Conservation (phyloP, 805 yeast species). For the Saccharomycopsis oosterbeekiorum region DNA sequence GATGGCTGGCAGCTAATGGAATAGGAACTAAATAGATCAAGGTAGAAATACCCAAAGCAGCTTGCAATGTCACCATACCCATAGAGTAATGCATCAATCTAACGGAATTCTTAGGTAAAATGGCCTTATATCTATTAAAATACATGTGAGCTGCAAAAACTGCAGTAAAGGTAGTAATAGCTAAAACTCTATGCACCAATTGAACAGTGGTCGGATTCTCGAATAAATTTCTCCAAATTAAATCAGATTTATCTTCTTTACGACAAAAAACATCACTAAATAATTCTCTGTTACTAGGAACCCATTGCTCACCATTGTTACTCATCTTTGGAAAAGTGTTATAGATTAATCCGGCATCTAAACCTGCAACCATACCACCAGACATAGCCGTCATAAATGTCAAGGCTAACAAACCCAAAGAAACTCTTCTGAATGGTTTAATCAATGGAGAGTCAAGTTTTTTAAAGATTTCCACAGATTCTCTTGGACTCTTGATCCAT, state of each 20-base stretch:
- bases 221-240: conserved; percentile 83
- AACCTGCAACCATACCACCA: conserved; percentile 96
- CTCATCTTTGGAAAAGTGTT: conserved; percentile 98
- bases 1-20: conserved; percentile 90
- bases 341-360: conserved; percentile 94
- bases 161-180: conserved; percentile 67
- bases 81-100: conserved; percentile 54
- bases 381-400: conserved; percentile 90
- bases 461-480: conserved; percentile 43
- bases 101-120: conserved; percentile 49
- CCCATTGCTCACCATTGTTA: conserved; percentile 38
- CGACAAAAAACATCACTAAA: conserved; percentile 67
- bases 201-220: conserved; percentile 97
- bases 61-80: conserved; percentile 82
- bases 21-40: conserved; percentile 83
- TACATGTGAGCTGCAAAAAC: conserved; percentile 64
- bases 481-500: conserved; percentile 55
- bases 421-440: conserved; percentile 43
- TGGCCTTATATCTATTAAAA: conserved; percentile 43
- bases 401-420: conserved; percentile 50
- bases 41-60: conserved; percentile 76
- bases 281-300: conserved; percentile 72
- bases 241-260: conserved; percentile 55
- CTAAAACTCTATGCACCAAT: conserved; percentile 78
- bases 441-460: conserved; percentile 54